Conservation (phyloP, 768 basidiomycete genomes). For the Lactarius sanguifluus region DNA sequence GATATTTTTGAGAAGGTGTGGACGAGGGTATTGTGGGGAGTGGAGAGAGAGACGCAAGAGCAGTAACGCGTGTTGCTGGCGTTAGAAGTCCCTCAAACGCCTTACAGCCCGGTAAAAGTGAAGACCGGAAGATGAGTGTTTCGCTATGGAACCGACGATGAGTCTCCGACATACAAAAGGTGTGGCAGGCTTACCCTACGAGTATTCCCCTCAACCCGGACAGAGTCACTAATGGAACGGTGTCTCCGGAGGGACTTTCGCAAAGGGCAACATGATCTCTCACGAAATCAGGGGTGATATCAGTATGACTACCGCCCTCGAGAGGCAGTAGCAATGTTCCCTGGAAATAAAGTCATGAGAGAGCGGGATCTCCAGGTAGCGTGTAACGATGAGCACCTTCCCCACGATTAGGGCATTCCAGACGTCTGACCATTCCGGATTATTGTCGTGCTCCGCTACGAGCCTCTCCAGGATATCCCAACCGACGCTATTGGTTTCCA, state of each 20-base stretch:
- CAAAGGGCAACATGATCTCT: constrained; percentile 80
- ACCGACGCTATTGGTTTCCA: constrained; percentile 64
- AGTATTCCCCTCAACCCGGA: constrained; percentile 80
- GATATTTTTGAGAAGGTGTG: constrained; percentile 44
- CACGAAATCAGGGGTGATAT: constrained; percentile 70
- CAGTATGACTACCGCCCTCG: constrained; percentile 52
- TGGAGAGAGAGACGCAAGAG: constrained; percentile 52
- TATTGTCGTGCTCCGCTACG: constrained; percentile 49
- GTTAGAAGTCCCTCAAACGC: constrained; percentile 42
- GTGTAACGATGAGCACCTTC: constrained; percentile 48
- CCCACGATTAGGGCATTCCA: constrained; percentile 62
- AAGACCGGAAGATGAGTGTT: constrained; percentile 46
- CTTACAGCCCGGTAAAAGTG: constrained; percentile 43
- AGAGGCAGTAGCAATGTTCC: constrained; percentile 78
- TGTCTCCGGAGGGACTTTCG: constrained; percentile 47
- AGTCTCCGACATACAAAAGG: not conserved
- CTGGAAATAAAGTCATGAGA: constrained; percentile 41
- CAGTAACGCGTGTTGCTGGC: constrained; percentile 39
- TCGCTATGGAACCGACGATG: constrained; percentile 33
- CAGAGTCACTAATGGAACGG: constrained; percentile 65
- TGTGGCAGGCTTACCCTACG: constrained; percentile 47
- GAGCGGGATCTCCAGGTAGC: not conserved
- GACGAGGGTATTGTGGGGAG: constrained; percentile 42
- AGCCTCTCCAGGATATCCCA: constrained; percentile 79
- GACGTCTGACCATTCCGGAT: constrained; percentile 66